A percentile compares a stretch with the other conserved stretches of the same genome.
These are phyloP conservation scores for Irpex sp. DNA, from an alignment of 1,284 basidiomycete species.

Conservation along the genomic window DNA sequence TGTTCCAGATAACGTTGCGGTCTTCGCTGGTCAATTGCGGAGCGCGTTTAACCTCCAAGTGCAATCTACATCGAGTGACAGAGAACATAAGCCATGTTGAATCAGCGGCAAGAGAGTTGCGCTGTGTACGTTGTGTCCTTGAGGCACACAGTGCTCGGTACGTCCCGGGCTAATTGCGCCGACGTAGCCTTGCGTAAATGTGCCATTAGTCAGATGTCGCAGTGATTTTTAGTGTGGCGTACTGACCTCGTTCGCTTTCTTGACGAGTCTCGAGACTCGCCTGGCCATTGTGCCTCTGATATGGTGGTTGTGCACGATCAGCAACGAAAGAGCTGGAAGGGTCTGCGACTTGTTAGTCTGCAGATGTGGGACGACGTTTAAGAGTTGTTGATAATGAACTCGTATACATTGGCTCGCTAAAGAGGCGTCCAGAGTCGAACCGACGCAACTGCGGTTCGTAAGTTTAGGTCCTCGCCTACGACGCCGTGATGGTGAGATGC, in stretches of 20 bases:
- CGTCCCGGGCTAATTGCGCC: neutral
- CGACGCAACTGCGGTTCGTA: too few relatives aligned
- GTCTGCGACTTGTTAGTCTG: too few relatives aligned
- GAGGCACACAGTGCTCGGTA: neutral
- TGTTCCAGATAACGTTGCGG: constrained; percentile 44
- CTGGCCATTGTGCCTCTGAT: neutral
- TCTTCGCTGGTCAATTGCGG: constrained; percentile 36
- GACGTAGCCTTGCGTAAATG: neutral
- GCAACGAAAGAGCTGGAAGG: too few relatives aligned
- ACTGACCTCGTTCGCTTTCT: neutral
- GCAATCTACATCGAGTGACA: neutral
- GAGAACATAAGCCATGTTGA: neutral
- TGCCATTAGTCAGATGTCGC: neutral
- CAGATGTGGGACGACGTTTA: too few relatives aligned
- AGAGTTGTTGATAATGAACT: too few relatives aligned
- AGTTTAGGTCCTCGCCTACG: too few relatives aligned
- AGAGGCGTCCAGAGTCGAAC: too few relatives aligned
- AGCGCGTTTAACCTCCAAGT: constrained; percentile 13
- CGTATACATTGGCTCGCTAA: too few relatives aligned
- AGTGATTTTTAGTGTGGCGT: neutral
- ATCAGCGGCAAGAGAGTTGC: neutral
- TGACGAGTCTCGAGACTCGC: neutral
- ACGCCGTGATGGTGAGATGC: too few relatives aligned
- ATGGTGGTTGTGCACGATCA: neutral
- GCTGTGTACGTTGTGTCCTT: neutral